Base-by-base conservation (phyloP, 179 eudicot genomes). In the Amaranthus tricolor region DNA sequence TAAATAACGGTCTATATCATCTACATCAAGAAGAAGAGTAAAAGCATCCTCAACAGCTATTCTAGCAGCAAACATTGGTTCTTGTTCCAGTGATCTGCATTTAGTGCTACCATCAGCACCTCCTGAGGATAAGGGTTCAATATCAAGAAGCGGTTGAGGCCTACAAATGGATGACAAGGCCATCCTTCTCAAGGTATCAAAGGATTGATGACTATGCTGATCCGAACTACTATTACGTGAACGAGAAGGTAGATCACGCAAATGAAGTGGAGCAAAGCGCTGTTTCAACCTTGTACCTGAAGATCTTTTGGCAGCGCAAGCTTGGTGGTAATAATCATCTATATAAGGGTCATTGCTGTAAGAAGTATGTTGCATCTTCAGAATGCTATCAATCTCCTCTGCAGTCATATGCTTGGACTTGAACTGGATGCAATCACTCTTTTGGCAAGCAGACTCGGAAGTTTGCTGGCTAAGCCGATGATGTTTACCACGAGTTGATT, bases 61-160 rank as follows among this genome's bases (percentile, higher is more conserved):
- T 80, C 96, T 84, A n/a, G 96, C 93, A 70, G 91, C 88, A 80
- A 89, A 82, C 91, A 87, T 79, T n/a, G 93, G 96, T 73, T 91
- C 96, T 80, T 91, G 86, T 72, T 91, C 96, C 24, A 91, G 81
- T 19, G 90, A 81, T 76, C 81, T 89, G 56, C 60, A 73, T 84
- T 86, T 66, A 78, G 79, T 74, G 84, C 86, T 72, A 31, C 78
- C 74, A 44, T 79, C 82, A 74, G 76, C 76, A 67, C 86, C 76
- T 62, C 85, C 88, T 47, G 82, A 79, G n/a, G 86, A 74, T 59
- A 88, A 82, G 79, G 91, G 81, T 62, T 91, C 91, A 53, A 86
- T 80, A 63, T 90, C 91, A 77, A 91, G 90, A 77, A 90, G 92
- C 45, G 91, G 89, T 17, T 75, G 80, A 12, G 88, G 91, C 88